Conservation (phyloP, 495 filamentous ascomycete species). For the Neurospora sp. region DNA sequence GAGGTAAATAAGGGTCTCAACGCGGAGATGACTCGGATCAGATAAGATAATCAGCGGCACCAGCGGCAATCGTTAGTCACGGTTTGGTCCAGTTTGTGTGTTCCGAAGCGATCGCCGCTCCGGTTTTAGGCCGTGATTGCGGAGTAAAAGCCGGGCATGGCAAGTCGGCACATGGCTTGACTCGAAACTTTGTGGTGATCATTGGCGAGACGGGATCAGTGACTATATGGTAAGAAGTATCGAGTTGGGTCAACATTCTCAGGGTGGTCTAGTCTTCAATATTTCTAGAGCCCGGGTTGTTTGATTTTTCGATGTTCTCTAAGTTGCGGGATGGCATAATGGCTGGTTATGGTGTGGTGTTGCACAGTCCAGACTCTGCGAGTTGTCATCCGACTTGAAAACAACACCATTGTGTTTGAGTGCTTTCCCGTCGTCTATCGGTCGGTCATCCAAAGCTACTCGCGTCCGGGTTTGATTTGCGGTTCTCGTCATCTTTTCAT, state of each 20-base stretch:
- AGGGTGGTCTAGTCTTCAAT: not conserved
- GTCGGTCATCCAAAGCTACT: not conserved
- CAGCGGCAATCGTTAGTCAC: not conserved
- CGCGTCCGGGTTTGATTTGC: too few relatives aligned
- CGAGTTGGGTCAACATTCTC: not conserved
- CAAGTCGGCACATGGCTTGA: not conserved
- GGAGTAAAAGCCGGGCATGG: not conserved
- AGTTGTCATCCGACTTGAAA: too few relatives aligned
- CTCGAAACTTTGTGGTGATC: not conserved
- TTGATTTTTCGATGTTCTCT: not conserved
- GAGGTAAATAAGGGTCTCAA: not conserved
- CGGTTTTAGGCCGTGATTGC: not conserved
- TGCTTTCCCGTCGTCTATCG: not conserved
- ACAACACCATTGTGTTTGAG: too few relatives aligned
- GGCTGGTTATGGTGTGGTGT: not conserved
- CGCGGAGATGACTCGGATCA: not conserved
- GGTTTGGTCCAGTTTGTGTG: not conserved
- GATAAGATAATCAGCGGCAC: not conserved
- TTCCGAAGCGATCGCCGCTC: not conserved
- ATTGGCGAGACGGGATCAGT: not conserved
- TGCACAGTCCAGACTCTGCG: not conserved
- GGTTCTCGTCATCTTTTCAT: too few relatives aligned
- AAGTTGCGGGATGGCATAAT: too few relatives aligned
- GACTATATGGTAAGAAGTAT: not conserved
- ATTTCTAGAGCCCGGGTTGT: not conserved